Conservation (phyloP, 345 rosid genomes). For the Rhodamnia rubescens region DNA sequence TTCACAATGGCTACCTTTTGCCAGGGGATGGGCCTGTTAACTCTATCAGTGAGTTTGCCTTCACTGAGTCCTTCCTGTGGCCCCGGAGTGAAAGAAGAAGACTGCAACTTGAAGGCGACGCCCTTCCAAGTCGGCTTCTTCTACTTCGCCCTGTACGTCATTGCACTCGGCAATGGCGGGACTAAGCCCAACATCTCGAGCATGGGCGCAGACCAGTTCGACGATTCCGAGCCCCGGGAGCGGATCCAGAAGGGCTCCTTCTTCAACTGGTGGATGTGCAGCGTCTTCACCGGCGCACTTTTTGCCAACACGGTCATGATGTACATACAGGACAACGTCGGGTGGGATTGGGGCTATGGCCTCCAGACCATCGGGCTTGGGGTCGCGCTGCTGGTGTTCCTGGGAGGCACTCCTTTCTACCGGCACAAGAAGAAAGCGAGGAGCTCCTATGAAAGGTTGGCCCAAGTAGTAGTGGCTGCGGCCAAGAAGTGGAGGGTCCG, state of each 20-base stretch:
- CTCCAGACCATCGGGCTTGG: constrained; percentile 26
- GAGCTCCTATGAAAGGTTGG: constrained; percentile 31
- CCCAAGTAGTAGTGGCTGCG: constrained; percentile 42
- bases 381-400: constrained; percentile 19
- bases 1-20: background rate
- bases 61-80: constrained; percentile 38
- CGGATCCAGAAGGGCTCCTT: constrained; percentile 45
- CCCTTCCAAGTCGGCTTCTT: constrained; percentile 25
- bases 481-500: constrained; percentile 26
- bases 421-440: constrained; percentile 39
- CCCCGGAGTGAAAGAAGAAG: constrained; percentile 12
- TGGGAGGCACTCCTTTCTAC: constrained; percentile 36
- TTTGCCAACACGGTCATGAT: constrained; percentile 43
- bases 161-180: constrained; percentile 41
- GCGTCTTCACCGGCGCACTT: constrained; percentile 44
- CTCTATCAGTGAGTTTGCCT: constrained; percentile 19
- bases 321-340: constrained; percentile 40
- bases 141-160: constrained; percentile 34
- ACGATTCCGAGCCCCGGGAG: constrained; percentile 48
- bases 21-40: background rate
- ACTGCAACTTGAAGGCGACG: constrained; percentile 17
- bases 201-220: constrained; percentile 63
- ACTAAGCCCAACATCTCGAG: constrained; percentile 61
- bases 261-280: constrained; percentile 70
- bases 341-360: constrained; percentile 28